Base-by-base conservation (phyloP, 108 stramenopile species). In the Fragilariopsis cylindrus region DNA sequence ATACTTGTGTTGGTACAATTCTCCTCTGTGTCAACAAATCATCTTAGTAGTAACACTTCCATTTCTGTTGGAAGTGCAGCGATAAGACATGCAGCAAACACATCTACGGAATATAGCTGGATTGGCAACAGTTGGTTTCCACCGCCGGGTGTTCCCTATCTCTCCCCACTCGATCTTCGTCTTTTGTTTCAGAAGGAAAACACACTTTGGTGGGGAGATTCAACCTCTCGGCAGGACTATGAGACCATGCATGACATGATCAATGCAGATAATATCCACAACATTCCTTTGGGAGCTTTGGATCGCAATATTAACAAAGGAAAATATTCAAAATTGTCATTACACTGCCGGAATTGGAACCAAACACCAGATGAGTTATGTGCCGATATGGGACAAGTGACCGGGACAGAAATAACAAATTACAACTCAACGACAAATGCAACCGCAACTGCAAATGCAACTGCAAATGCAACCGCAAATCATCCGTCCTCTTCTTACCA, bases 101-200 rank as follows among this genome's bases (percentile, higher is more conserved):
- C 30, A 30, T 30, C 30, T 30, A 30, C 30, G 0, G 30, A 30
- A 30, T 70, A 70, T 41, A 46, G 55, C 15, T 72, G 71, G 71
- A 21, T 41, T 43, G 71, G 71, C 7, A 72, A 72, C 41, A 43
- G 42, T 7, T 72, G 16, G 21, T 9, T 72, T 21, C 71, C 71
- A 58, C 71, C 71, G 7, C 7, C 55, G 6, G 57, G 57, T 16
- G 71, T 72, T 40, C 71, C 71, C 15, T n/a, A 15, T 7, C 60
- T 39, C 0, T 0, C 71, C 42, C 53, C 53, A 16, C 13, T 43
- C 0, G 57, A 72, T 45, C 40, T 58, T 18, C 57, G 8, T n/a
- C 15, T 42, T 13, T 39, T 2, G 16, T 15, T 72, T 43, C 12
- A n/a, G 1, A 40, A 45, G 9, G 13, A 44, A 66, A 66, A 72